A percentile compares a stretch with the other conserved stretches of the same genome.
Conservation (phyloP, 495 filamentous ascomycete species). For the Penicillium tannophilum region DNA sequence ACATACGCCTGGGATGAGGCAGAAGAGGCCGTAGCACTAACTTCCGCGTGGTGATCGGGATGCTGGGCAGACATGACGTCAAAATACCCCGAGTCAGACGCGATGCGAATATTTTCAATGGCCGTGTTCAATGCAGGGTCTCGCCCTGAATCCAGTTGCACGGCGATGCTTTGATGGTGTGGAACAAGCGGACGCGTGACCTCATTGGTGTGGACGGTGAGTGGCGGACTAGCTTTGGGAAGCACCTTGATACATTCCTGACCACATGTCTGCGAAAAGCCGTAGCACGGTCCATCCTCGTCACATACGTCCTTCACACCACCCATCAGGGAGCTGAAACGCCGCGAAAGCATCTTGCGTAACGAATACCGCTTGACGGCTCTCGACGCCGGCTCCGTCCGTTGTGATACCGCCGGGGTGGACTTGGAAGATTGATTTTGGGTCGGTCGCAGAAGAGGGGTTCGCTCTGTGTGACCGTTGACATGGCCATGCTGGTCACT, state of each 20-base stretch:
- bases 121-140: conserved; percentile 4
- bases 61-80: conserved; percentile 20
- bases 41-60: not conserved
- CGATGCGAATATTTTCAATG: conserved; percentile 5
- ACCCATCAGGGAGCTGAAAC: conserved; percentile 65
- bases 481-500: conserved; percentile 16
- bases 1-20: conserved; percentile 18
- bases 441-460: conserved; percentile 41
- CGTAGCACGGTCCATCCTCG: conserved; percentile 74
- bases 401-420: conserved; percentile 28
- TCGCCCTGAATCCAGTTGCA: conserved; percentile 13
- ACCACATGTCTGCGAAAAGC: conserved; percentile 83
- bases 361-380: conserved; percentile 38
- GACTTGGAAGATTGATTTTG: conserved; percentile 25
- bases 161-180: conserved; percentile 22
- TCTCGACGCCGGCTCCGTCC: conserved; percentile 2
- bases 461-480: conserved; percentile 41
- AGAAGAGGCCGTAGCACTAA: conserved; percentile 11
- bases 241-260: conserved; percentile 64
- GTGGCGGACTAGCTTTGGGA: conserved; percentile 12
- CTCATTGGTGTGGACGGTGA: conserved; percentile 14
- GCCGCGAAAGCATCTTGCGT: conserved; percentile 42
- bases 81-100: conserved; percentile 20
- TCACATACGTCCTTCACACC: conserved; percentile 72
- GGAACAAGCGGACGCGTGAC: conserved; percentile 9